These are phyloP conservation scores for Pneumocystis jirovecii DNA, from an alignment of 1,139 yeast genomes.

Conservation along the genomic window DNA sequence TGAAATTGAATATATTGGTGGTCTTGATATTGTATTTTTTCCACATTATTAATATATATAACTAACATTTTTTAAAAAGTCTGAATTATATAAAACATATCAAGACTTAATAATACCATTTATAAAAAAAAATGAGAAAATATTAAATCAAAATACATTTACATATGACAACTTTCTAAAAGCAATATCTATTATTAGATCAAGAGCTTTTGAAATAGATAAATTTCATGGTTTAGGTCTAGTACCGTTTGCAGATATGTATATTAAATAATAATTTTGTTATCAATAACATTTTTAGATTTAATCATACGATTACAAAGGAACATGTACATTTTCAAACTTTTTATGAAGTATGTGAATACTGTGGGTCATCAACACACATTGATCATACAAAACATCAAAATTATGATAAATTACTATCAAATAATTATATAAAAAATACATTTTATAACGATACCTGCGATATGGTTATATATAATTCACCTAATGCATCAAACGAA, in stretches of 20 bases:
- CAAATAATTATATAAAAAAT: conserved; percentile 20
- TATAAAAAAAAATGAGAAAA: conserved; percentile 16
- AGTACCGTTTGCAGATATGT: conserved; percentile 84
- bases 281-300: neutral
- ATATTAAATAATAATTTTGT: neutral
- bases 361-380: conserved; percentile 47
- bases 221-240: conserved; percentile 55
- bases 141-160: conserved; percentile 13
- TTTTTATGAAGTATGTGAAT: conserved; percentile 50
- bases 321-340: conserved; percentile 62
- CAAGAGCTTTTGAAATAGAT: conserved; percentile 73
- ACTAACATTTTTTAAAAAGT: neutral
- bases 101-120: conserved; percentile 36
- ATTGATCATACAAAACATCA: conserved; percentile 52
- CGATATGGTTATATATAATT: conserved; percentile 42
- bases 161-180: conserved; percentile 21
- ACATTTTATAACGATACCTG: conserved; percentile 17
- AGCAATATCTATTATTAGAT: conserved; percentile 36
- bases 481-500: conserved; percentile 41
- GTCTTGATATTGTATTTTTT: conserved; percentile 38
- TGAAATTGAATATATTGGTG: conserved; percentile 50
- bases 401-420: conserved; percentile 43
- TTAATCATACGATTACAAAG: conserved; percentile 50
- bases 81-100: conserved; percentile 21
- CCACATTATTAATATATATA: neutral